A percentile compares a stretch with the other conserved stretches of the same genome.
These are phyloP conservation scores for Prillingera fragicola DNA, from an alignment of 1,284 basidiomycete genomes.

Conservation along the genomic window DNA sequence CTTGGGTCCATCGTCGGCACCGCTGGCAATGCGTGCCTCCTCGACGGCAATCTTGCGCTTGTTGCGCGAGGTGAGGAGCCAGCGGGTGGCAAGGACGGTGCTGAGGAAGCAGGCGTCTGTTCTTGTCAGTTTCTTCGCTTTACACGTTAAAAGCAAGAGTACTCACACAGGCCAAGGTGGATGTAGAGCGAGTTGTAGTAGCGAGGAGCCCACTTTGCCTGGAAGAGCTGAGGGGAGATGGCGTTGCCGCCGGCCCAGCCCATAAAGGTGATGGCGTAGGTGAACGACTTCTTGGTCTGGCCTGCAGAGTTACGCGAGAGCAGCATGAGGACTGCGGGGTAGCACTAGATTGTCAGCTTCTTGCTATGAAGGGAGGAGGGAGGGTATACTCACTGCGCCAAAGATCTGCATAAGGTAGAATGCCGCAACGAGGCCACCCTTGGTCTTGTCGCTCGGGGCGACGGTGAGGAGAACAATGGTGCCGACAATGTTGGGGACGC, in stretches of 20 bases:
- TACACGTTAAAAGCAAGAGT: background rate
- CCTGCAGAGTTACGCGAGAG: slow-evolving; percentile 30
- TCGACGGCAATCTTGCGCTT: slow-evolving; percentile 7
- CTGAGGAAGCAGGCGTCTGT: slow-evolving; percentile 14
- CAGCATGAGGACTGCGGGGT: slow-evolving; percentile 23
- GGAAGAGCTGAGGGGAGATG: slow-evolving; percentile 20
- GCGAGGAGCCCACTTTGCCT: slow-evolving; percentile 22
- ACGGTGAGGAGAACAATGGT: slow-evolving; percentile 27
- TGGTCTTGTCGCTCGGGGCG: slow-evolving; percentile 13
- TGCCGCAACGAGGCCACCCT: slow-evolving; percentile 23
- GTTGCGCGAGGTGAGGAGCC: slow-evolving; percentile 10
- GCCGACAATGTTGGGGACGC: slow-evolving; percentile 27
- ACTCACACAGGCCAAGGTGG: slow-evolving; percentile 16
- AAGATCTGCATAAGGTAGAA: slow-evolving; percentile 30
- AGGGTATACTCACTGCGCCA: slow-evolving; percentile 14
- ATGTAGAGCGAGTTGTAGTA: slow-evolving; percentile 20
- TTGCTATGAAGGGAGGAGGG: too few relatives aligned
- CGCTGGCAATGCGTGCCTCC: background rate
- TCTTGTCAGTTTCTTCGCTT: background rate
- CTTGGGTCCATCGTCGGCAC: background rate
- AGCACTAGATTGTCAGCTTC: slow-evolving; percentile 9
- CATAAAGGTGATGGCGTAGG: slow-evolving; percentile 26
- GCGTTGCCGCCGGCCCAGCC: slow-evolving; percentile 28
- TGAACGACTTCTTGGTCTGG: slow-evolving; percentile 31
- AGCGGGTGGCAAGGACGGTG: slow-evolving; percentile 9